Percentiles rank a stretch among this genome's conserved stretches.
Conservation (phyloP, 768 basidiomycete species). For the Gloeopeniophorella convolvens region DNA sequence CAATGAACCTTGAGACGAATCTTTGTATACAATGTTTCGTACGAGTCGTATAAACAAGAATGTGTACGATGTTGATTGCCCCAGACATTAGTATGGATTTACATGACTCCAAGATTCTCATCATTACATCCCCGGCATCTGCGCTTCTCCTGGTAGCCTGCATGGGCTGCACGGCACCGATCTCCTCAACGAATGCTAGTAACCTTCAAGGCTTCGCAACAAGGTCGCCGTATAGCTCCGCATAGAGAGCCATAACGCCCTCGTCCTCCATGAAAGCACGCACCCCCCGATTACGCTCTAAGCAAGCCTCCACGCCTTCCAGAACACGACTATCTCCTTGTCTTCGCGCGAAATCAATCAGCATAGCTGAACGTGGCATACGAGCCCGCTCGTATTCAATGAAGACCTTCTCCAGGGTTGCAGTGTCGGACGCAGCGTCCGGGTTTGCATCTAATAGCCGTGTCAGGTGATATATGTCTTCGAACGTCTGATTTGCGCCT, state of each 20-base stretch:
- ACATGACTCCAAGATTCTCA: no score
- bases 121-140: no score
- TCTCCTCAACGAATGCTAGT: no score
- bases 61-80: no score
- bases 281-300: constrained; percentile 26
- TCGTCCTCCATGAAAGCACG: constrained; percentile 20
- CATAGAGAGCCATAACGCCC: constrained; percentile 2
- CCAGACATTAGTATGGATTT: no score
- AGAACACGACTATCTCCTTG: constrained; percentile 33
- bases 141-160: no score
- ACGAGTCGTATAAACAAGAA: no score
- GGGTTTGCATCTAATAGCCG: constrained; percentile 29
- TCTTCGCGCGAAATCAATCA: constrained; percentile 32
- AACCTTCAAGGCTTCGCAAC: background rate
- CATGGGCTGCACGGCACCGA: no score
- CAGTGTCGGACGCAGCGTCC: constrained; percentile 21
- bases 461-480: constrained; percentile 34
- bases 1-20: no score
- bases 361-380: constrained; percentile 30
- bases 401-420: constrained; percentile 29
- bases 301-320: constrained; percentile 28
- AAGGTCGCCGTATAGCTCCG: constrained; percentile 8
- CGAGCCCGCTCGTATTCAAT: constrained; percentile 31
- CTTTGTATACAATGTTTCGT: no score
- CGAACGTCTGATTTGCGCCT: constrained; percentile 41